Evolutionary conservation across 495 filamentous ascomycete genomes (phyloP).

Genomic region (Neurospora sublineolata): DNA sequence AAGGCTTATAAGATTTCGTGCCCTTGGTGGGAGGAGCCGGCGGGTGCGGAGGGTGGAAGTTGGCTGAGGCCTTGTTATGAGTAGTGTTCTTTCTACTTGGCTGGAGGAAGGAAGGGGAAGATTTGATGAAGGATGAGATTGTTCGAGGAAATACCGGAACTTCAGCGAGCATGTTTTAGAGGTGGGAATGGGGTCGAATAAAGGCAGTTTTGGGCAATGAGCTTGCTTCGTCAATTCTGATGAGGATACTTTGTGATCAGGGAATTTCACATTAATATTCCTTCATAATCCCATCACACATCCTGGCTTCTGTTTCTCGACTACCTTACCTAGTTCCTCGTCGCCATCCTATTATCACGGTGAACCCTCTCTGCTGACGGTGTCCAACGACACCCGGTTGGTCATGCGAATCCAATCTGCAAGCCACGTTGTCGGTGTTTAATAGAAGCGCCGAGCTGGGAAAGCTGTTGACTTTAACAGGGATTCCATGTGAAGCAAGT

Average conservation of each 20-base stretch:
- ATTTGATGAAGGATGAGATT: background rate
- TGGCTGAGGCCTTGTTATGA: background rate
- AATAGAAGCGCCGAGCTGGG: background rate
- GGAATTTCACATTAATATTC: background rate
- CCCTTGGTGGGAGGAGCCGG: slow-evolving; percentile 3
- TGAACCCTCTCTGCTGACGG: too few species aligned
- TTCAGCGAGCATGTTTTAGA: background rate
- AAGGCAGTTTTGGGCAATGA: background rate
- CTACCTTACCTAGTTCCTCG: background rate
- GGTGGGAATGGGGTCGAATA: background rate
- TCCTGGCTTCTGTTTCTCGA: background rate
- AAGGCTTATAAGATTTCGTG: slow-evolving; percentile 5
- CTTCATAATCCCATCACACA: background rate
- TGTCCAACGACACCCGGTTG: background rate
- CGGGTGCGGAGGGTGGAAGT: background rate
- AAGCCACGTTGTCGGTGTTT: background rate
- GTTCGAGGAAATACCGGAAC: background rate
- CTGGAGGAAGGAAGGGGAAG: background rate
- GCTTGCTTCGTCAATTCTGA: background rate
- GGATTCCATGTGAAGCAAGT: too few species aligned
- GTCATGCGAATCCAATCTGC: background rate
- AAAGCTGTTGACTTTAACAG: background rate
- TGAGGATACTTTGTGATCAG: background rate
- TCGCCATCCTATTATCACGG: too few species aligned
- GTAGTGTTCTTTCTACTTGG: background rate